Percentiles rank a stretch among this genome's conserved stretches.
Conservation (phyloP, 2,329 filamentous ascomycete species). For the Pseudogymnoascus sp. region DNA sequence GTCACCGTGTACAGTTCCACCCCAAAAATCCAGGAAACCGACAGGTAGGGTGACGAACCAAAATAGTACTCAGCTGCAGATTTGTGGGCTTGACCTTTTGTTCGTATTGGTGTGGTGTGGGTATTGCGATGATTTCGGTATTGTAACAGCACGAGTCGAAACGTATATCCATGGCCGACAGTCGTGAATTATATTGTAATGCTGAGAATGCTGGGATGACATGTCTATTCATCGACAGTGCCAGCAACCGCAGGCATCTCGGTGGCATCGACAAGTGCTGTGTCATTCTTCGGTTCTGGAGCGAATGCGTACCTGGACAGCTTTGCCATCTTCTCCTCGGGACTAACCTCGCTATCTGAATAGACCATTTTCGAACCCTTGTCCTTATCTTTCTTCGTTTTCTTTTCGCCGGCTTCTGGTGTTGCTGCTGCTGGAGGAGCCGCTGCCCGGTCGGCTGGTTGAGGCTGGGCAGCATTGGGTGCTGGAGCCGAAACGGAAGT, state of each 20-base stretch:
- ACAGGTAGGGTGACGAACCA: conserved; percentile 12
- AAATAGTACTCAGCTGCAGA: conserved; percentile 13
- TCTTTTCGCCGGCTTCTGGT: conserved; percentile 47
- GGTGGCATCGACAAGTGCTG: conserved; percentile 26
- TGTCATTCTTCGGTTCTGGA: conserved; percentile 37
- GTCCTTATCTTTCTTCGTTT: conserved; percentile 61
- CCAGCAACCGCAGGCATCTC: conserved; percentile 23
- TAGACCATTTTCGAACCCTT: conserved; percentile 72
- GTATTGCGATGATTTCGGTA: neutral
- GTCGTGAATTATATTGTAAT: neutral
- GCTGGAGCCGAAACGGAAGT: conserved; percentile 36
- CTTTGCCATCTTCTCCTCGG: conserved; percentile 82
- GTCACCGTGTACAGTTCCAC: neutral
- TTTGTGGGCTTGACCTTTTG: neutral
- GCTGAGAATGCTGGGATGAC: neutral
- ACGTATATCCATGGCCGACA: neutral
- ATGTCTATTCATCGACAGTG: conserved; percentile 19
- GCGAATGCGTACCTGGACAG: conserved; percentile 69
- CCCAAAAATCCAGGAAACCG: conserved; percentile 8
- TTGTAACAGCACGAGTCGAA: neutral
- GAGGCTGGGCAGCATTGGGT: conserved; percentile 27
- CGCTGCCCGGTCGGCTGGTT: conserved; percentile 40
- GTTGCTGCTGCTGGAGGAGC: conserved; percentile 33
- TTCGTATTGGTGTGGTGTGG: neutral
- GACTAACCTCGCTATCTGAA: conserved; percentile 70